Conservation (phyloP, 164 flowering plant genomes). For the Berberis vulgaris region DNA sequence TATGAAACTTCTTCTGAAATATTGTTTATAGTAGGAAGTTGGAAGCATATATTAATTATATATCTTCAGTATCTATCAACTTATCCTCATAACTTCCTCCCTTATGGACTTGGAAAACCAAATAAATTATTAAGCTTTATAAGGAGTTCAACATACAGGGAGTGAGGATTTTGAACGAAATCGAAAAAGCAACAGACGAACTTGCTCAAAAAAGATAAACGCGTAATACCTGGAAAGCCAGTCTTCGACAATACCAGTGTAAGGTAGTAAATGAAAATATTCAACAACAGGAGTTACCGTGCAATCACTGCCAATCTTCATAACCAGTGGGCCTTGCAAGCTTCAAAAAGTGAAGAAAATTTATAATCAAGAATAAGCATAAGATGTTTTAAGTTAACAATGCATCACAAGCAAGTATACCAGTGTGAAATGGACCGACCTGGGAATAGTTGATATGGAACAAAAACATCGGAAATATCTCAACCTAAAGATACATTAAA, state of each 20-base stretch:
- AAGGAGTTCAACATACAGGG: not conserved
- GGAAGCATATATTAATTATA: too few species aligned
- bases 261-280: constrained; percentile 73
- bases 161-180: not conserved
- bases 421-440: too few species aligned
- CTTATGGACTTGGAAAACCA: too few species aligned
- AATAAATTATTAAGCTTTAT: too few species aligned
- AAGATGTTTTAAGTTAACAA: not conserved
- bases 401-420: too few species aligned
- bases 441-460: too few species aligned
- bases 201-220: not conserved
- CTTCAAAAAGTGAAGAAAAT: constrained; percentile 21
- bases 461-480: too few species aligned
- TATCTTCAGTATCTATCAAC: too few species aligned
- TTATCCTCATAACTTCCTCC: too few species aligned
- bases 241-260: constrained; percentile 33
- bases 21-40: too few species aligned
- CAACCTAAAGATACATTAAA: too few species aligned
- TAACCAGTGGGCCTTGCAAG: constrained; percentile 64
- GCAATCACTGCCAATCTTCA: constrained; percentile 24
- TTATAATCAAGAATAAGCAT: not conserved
- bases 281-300: constrained; percentile 39
- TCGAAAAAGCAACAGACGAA: not conserved
- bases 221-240: constrained; percentile 51
- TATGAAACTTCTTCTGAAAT: too few species aligned